These are phyloP conservation scores for Paramecium sonneborni DNA, from an alignment of 73 alveolate species.

Conservation along the genomic window DNA sequence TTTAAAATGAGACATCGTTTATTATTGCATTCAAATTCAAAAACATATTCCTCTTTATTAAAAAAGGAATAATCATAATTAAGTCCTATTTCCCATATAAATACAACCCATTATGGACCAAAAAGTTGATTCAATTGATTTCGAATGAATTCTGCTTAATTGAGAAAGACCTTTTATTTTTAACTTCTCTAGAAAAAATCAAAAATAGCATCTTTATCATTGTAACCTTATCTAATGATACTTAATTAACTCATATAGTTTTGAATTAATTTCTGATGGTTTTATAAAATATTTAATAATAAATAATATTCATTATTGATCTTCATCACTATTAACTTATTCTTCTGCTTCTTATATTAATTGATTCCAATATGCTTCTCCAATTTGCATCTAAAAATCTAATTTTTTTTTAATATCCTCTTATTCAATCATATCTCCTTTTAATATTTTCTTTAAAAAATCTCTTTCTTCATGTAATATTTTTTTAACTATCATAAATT, in stretches of 20 bases:
- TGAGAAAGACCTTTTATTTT: not conserved
- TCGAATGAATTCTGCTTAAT: conserved; percentile 34
- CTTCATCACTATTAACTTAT: not conserved
- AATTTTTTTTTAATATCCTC: not conserved
- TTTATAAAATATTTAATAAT: not conserved
- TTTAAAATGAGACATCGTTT: not conserved
- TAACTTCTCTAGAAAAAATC: not conserved
- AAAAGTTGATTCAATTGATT: not conserved
- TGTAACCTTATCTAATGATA: conserved; percentile 3
- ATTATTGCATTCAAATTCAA: conserved; percentile 6
- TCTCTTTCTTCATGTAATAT: conserved; percentile 24
- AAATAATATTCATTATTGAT: not conserved
- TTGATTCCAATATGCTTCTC: not conserved
- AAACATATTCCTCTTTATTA: not conserved
- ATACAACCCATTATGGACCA: conserved; percentile 56
- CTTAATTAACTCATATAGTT: not conserved
- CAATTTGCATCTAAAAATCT: not conserved
- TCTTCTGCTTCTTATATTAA: not conserved
- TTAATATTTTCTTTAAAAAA: not conserved
- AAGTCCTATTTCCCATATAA: conserved; percentile 24
- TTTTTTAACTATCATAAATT: not conserved
- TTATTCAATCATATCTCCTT: not conserved
- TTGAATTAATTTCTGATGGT: not conserved
- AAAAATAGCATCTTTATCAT: not conserved
- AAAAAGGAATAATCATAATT: not conserved